Conservation (phyloP, 768 basidiomycete species). For the Hydnum rufescens region DNA sequence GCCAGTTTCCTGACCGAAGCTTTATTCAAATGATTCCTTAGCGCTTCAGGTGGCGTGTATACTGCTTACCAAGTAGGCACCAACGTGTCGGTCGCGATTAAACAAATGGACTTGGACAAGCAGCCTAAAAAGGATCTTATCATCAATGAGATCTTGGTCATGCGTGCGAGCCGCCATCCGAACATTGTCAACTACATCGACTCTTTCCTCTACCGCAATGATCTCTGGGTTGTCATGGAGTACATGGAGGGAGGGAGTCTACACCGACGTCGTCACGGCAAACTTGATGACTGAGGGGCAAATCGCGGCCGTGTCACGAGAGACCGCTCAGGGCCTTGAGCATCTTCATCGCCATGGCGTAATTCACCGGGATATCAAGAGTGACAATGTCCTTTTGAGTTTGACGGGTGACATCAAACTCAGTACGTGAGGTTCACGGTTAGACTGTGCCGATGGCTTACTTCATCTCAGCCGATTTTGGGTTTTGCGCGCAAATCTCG, state of each 20-base stretch:
- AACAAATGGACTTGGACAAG: slow-evolving; percentile 99
- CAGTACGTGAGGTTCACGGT: slow-evolving; percentile 36
- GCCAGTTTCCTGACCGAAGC: not conserved
- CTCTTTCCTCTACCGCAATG: slow-evolving; percentile 93
- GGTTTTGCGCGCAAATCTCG: slow-evolving; percentile 95
- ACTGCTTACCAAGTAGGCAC: slow-evolving; percentile 96
- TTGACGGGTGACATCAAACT: slow-evolving; percentile 94
- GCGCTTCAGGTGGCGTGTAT: slow-evolving; percentile 94
- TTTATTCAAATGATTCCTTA: slow-evolving; percentile 16
- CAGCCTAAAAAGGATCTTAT: slow-evolving; percentile 99
- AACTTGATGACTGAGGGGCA: slow-evolving; percentile 98
- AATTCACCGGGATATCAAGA: slow-evolving; percentile 98
- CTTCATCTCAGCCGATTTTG: slow-evolving; percentile 62
- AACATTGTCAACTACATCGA: slow-evolving; percentile 99
- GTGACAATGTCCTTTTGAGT: slow-evolving; percentile 86
- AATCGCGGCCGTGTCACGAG: slow-evolving; percentile 89
- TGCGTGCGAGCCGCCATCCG: slow-evolving; percentile 91
- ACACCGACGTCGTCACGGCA: slow-evolving; percentile 88
- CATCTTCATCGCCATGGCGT: slow-evolving; percentile 93
- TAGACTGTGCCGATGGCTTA: not conserved
- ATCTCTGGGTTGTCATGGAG: slow-evolving; percentile 99
- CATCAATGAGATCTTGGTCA: slow-evolving; percentile 98
- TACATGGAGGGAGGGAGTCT: slow-evolving; percentile 95
- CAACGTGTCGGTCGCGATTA: slow-evolving; percentile 89
- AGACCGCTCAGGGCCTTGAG: slow-evolving; percentile 81